Evolutionary conservation across 1,139 yeast genomes (phyloP).

Genomic region (Hansenula anomala): DNA sequence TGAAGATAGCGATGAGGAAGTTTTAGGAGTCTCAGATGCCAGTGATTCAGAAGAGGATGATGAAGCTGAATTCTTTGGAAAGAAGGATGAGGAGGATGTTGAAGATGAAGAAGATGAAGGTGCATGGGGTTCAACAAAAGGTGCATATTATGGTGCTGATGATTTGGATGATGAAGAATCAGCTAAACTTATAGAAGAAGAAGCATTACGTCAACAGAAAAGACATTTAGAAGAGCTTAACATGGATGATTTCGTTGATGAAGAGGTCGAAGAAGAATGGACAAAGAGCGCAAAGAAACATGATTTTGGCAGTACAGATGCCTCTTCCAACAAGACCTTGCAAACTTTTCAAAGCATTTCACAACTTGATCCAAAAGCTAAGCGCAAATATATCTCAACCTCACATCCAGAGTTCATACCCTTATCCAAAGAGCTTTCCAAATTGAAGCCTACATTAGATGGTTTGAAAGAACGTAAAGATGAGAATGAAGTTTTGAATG

Average conservation of each 20-base stretch:
- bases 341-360: constrained; percentile 25
- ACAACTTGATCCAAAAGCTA: constrained; percentile 35
- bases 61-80: constrained; percentile 37
- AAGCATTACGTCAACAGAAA: constrained; percentile 84
- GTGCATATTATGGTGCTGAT: constrained; percentile 83
- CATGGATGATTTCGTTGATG: constrained; percentile 81
- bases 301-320: constrained; percentile 29
- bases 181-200: constrained; percentile 76
- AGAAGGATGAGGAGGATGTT: constrained; percentile 38
- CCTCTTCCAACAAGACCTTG: constrained; percentile 26
- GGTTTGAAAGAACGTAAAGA: constrained; percentile 24
- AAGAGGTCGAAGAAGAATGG: constrained; percentile 77
- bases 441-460: constrained; percentile 41
- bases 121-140: constrained; percentile 77
- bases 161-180: constrained; percentile 72
- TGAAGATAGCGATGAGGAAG: constrained; percentile 69
- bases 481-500: constrained; percentile 32
- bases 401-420: constrained; percentile 85
- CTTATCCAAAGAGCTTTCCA: constrained; percentile 57
- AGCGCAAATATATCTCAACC: constrained; percentile 44
- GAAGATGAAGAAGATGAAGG: constrained; percentile 47
- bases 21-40: constrained; percentile 65
- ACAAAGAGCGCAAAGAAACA: constrained; percentile 36
- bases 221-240: constrained; percentile 76
- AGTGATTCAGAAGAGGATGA: constrained; percentile 44